These are phyloP conservation scores for Oryza brachyantha DNA, from an alignment of 176 grass and related monocot species.

Conservation along the genomic window DNA sequence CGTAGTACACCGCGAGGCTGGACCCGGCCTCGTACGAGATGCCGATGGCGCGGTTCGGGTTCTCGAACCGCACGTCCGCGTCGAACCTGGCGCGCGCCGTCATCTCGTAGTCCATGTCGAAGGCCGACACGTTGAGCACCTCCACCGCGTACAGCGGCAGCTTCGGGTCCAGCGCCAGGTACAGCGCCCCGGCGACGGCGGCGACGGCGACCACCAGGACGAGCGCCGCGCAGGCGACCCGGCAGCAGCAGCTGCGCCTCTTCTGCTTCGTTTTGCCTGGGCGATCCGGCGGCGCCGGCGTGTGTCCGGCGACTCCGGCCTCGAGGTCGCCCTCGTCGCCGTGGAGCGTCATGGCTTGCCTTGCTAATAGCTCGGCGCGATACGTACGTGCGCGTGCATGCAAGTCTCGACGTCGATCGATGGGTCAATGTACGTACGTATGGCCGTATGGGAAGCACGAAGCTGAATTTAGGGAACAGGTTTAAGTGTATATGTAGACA, in stretches of 20 bases:
- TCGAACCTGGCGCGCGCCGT: constrained; percentile 36
- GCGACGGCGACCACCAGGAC: not conserved
- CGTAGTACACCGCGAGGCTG: constrained; percentile 33
- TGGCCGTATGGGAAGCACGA: too few relatives aligned
- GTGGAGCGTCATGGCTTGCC: not conserved
- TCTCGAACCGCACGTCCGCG: constrained; percentile 36
- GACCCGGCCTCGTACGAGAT: constrained; percentile 42
- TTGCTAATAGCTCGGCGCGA: too few relatives aligned
- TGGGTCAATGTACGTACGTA: too few relatives aligned
- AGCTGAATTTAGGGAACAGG: too few relatives aligned
- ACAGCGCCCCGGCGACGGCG: not conserved
- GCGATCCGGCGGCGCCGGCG: not conserved
- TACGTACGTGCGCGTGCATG: not conserved
- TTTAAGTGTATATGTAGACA: too few relatives aligned
- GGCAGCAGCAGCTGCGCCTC: not conserved
- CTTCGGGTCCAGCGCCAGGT: constrained; percentile 44
- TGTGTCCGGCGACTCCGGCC: not conserved
- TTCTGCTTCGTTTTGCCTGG: not conserved
- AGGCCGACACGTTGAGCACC: constrained; percentile 25
- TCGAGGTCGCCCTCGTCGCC: constrained; percentile 44
- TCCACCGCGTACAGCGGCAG: constrained; percentile 38
- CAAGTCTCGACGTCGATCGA: not conserved
- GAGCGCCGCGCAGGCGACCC: not conserved
- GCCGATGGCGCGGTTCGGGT: constrained; percentile 47
- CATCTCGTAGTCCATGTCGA: constrained; percentile 23